phyloP scores from a whole-genome alignment of 2,329 filamentous ascomycete species.

The Decorospora gaudefroyi region DNA sequence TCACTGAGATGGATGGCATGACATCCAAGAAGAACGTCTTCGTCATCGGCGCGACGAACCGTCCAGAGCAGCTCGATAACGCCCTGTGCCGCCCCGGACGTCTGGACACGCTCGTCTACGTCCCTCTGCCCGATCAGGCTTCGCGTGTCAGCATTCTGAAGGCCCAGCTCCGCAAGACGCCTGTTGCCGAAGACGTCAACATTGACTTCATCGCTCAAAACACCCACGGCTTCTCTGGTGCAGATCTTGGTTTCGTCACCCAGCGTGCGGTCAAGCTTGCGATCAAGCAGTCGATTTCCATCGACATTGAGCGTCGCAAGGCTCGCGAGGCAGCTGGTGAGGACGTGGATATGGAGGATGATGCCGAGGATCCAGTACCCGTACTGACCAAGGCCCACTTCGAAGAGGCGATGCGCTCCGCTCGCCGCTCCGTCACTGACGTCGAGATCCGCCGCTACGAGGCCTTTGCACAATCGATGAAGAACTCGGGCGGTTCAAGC shows the following conservation, averaged over 20 bases:
- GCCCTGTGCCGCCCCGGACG: slow-evolving; percentile 97
- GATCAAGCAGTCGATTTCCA: slow-evolving; percentile 92
- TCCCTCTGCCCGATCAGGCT: slow-evolving; percentile 89
- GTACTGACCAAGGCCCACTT: slow-evolving; percentile 96
- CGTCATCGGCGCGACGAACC: slow-evolving; percentile 97
- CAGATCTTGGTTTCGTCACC: slow-evolving; percentile 97
- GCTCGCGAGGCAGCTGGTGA: slow-evolving; percentile 78
- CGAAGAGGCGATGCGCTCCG: slow-evolving; percentile 96
- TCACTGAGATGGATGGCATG: slow-evolving; percentile 99
- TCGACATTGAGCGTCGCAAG: slow-evolving; percentile 89
- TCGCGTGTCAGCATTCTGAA: slow-evolving; percentile 88
- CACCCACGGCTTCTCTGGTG: slow-evolving; percentile 99
- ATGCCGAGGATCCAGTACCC: slow-evolving; percentile 86
- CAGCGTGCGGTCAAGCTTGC: slow-evolving; percentile 99
- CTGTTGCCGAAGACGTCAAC: slow-evolving; percentile 84
- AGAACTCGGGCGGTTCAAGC: slow-evolving; percentile 91
- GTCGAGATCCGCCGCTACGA: slow-evolving; percentile 98
- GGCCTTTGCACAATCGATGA: slow-evolving; percentile 98
- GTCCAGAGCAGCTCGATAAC: slow-evolving; percentile 97
- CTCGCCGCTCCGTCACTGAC: slow-evolving; percentile 90
- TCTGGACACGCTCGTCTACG: slow-evolving; percentile 98
- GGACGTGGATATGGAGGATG: slow-evolving; percentile 72
- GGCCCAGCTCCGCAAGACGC: slow-evolving; percentile 98
- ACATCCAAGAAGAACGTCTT: slow-evolving; percentile 99
- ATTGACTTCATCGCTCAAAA: slow-evolving; percentile 90